Conservation (phyloP, 495 filamentous ascomycete genomes). For the Trichoderma erinaceum region DNA sequence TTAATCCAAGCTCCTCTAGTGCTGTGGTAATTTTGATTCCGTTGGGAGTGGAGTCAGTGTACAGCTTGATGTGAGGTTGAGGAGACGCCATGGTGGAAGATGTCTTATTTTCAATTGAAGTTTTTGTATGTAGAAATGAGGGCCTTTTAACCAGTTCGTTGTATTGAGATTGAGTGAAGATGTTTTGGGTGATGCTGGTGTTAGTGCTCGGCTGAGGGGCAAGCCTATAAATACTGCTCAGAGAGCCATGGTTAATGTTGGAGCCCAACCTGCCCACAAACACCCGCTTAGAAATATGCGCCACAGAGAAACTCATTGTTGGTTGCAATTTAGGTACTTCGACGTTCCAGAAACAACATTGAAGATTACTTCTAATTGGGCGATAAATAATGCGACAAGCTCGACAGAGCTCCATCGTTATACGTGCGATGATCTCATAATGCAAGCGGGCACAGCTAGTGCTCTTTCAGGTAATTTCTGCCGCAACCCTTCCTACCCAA, state of each 20-base stretch:
- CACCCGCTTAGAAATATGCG: constrained; percentile 4
- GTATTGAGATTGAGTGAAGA: background rate
- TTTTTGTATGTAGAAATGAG: background rate
- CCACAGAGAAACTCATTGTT: background rate
- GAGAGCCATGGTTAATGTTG: background rate
- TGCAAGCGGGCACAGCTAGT: background rate
- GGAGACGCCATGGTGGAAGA: background rate
- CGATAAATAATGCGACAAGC: background rate
- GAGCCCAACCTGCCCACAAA: background rate
- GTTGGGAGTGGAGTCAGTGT: constrained; percentile 60
- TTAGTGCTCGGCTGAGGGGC: background rate
- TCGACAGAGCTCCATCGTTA: background rate
- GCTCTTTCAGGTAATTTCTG: background rate
- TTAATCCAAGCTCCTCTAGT: constrained; percentile 72
- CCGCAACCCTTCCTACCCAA: background rate
- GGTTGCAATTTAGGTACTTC: background rate
- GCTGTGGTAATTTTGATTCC: constrained; percentile 80
- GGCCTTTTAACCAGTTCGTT: background rate
- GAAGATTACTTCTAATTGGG: background rate
- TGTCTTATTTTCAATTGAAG: background rate
- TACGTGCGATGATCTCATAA: background rate
- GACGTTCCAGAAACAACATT: background rate
- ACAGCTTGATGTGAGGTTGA: constrained; percentile 35
- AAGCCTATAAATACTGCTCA: background rate
- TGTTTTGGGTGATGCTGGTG: background rate